Conservation (phyloP, 352 stramenopile species). For the Phytophthora nicotianae region DNA sequence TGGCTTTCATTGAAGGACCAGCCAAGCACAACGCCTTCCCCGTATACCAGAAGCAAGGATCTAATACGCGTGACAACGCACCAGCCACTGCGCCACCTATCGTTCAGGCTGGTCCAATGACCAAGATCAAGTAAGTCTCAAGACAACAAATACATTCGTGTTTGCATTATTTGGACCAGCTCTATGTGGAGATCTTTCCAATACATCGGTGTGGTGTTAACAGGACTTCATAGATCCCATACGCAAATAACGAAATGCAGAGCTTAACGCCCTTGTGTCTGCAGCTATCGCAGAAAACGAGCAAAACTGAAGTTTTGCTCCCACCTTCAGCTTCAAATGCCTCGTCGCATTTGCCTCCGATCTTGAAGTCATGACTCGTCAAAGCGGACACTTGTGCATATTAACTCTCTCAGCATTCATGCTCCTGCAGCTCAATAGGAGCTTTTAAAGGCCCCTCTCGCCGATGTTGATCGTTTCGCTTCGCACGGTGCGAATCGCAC, state of each 20-base stretch:
- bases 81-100: conserved; percentile 38
- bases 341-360: conserved; percentile 9
- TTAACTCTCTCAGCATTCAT: background rate
- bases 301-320: conserved; percentile 13
- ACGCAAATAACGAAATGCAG: too few species aligned
- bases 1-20: conserved; percentile 79
- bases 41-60: background rate
- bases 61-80: conserved; percentile 23
- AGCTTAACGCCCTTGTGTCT: background rate
- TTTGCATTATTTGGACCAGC: background rate
- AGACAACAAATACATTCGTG: background rate
- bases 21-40: conserved; percentile 83
- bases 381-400: background rate
- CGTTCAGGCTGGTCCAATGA: conserved; percentile 16
- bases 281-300: conserved; percentile 2
- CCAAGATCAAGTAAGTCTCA: background rate
- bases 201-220: too few species aligned
- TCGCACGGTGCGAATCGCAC: background rate
- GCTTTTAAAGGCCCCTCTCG: background rate
- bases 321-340: conserved; percentile 11
- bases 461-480: background rate
- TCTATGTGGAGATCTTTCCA: too few species aligned
- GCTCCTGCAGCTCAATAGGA: background rate
- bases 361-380: background rate
- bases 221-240: too few species aligned